Evolutionary conservation across 2,329 filamentous ascomycete species (phyloP).

Genomic region (Fusarium algeriense): DNA sequence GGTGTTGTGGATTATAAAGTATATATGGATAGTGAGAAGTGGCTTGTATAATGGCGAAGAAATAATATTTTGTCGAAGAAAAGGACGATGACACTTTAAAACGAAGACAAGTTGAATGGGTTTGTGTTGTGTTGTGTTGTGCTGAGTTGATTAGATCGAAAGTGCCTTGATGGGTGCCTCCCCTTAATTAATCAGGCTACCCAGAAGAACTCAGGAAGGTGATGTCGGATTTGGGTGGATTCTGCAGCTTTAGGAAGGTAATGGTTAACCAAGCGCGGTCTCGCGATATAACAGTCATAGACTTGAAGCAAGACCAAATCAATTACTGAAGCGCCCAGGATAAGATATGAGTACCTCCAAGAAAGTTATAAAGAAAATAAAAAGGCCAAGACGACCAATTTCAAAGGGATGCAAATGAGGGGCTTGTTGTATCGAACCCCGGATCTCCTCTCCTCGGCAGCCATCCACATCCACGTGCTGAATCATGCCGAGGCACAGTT

Average conservation of each 20-base stretch:
- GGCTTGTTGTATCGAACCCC: constrained; percentile 19
- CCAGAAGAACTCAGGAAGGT: constrained; percentile 7
- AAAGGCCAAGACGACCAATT: background rate
- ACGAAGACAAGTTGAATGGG: background rate
- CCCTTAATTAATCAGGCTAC: constrained; percentile 30
- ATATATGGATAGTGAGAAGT: background rate
- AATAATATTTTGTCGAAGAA: background rate
- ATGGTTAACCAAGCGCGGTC: background rate
- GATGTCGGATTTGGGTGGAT: constrained; percentile 6
- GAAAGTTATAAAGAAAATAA: background rate
- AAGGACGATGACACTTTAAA: background rate
- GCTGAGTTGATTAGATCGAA: background rate
- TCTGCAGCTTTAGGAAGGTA: constrained; percentile 6
- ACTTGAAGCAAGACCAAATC: background rate
- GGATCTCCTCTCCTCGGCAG: constrained; percentile 30
- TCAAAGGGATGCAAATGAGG: constrained; percentile 22
- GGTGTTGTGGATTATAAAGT: background rate
- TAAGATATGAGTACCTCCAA: background rate
- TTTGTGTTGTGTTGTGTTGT: background rate
- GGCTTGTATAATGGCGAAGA: background rate
- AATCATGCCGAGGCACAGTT: constrained; percentile 35
- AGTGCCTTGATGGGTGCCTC: constrained; percentile 1
- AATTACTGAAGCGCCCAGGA: background rate
- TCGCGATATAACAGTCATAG: constrained; percentile 14
- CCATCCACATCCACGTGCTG: constrained; percentile 30